Percentiles rank a stretch among this genome's conserved stretches.
Evolutionary conservation across 2,329 filamentous ascomycete species (phyloP).

Genomic region (Ophiostoma himal-ulmi): DNA sequence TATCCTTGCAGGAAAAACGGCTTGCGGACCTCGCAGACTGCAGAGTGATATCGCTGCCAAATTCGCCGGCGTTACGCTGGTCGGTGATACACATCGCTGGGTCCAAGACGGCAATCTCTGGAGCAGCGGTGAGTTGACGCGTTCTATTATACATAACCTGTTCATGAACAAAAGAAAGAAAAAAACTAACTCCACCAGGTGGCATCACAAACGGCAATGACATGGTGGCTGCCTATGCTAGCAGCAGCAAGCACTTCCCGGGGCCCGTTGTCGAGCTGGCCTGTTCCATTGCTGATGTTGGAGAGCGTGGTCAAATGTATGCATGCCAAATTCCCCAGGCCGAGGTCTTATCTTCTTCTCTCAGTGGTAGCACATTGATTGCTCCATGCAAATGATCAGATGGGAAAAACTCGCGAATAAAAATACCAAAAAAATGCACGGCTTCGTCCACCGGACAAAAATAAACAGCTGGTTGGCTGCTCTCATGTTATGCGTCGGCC

Average conservation of each 20-base stretch:
- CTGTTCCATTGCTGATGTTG: background rate
- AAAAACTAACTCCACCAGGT: background rate
- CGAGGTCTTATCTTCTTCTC: too few relatives aligned
- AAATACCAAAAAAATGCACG: too few relatives aligned
- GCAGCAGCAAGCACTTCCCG: conserved; percentile 1
- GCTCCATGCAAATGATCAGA: too few relatives aligned
- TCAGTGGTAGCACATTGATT: too few relatives aligned
- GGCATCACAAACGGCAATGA: background rate
- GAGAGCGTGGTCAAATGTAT: background rate
- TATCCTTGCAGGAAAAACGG: background rate
- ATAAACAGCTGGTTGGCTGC: too few relatives aligned
- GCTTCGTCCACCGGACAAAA: too few relatives aligned
- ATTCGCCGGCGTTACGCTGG: background rate
- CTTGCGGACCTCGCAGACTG: background rate
- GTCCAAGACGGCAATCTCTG: conserved; percentile 5
- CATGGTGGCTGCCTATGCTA: background rate
- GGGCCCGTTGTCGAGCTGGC: conserved; percentile 1
- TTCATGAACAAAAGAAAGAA: background rate
- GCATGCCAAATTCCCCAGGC: background rate
- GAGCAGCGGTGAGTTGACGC: background rate
- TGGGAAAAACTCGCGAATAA: too few relatives aligned
- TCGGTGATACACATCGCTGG: background rate
- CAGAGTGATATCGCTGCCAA: background rate
- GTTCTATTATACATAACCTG: background rate
- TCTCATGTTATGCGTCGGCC: background rate